phyloP scores from a whole-genome alignment of 2,329 filamentous ascomycete species.

The Rhynchosporium secalis region DNA sequence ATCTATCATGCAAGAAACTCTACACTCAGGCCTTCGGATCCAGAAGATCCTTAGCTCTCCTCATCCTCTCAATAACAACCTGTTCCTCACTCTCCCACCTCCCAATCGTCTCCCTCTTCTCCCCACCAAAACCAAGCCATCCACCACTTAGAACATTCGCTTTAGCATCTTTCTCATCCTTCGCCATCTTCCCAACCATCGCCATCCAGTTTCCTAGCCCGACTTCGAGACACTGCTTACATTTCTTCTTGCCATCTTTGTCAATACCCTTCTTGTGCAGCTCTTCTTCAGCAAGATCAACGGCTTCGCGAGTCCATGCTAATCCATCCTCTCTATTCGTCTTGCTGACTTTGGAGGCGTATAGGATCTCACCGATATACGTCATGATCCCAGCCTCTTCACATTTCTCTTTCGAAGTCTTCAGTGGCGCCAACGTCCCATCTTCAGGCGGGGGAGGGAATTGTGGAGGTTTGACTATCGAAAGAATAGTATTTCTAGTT shows the following conservation, averaged over 20 bases:
- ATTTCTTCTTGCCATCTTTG: slow-evolving; percentile 53
- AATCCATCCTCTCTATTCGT: slow-evolving; percentile 66
- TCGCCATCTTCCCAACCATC: slow-evolving; percentile 68
- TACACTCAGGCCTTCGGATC: not conserved
- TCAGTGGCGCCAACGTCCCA: slow-evolving; percentile 66
- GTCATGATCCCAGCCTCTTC: slow-evolving; percentile 84
- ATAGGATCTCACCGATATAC: slow-evolving; percentile 93
- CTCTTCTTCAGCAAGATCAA: slow-evolving; percentile 19
- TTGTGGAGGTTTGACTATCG: slow-evolving; percentile 50
- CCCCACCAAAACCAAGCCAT: slow-evolving; percentile 36
- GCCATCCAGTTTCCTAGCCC: slow-evolving; percentile 79
- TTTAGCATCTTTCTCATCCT: slow-evolving; percentile 40
- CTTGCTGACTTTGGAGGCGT: slow-evolving; percentile 53
- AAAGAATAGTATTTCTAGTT: slow-evolving; percentile 36
- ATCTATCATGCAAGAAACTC: slow-evolving; percentile 1
- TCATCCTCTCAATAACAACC: slow-evolving; percentile 35
- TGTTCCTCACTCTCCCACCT: slow-evolving; percentile 41
- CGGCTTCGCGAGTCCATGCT: slow-evolving; percentile 83
- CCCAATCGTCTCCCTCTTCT: slow-evolving; percentile 31
- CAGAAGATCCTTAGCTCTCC: slow-evolving; percentile 7
- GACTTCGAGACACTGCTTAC: slow-evolving; percentile 73
- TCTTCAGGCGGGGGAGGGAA: slow-evolving; percentile 73
- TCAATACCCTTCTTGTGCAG: slow-evolving; percentile 23
- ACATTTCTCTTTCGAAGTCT: slow-evolving; percentile 67
- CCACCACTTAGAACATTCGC: slow-evolving; percentile 20